Evolutionary conservation across 1,284 basidiomycete genomes (phyloP).

Genomic region (Ganoderma lucidum): DNA sequence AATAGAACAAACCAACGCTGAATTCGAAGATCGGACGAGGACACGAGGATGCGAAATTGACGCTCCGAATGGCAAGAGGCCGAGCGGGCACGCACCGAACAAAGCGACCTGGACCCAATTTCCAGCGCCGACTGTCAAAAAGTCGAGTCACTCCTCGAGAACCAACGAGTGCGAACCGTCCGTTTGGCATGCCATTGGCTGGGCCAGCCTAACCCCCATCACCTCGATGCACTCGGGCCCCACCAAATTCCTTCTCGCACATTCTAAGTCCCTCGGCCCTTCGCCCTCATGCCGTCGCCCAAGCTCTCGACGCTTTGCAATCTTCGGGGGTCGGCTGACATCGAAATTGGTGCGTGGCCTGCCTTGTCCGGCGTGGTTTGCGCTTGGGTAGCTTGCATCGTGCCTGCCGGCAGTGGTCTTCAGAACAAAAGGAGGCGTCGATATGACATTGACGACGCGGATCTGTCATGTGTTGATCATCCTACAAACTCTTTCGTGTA

Average conservation of each 20-base stretch:
- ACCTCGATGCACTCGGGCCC: background rate
- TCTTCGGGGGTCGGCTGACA: background rate
- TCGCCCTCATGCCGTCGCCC: background rate
- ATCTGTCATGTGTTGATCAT: background rate
- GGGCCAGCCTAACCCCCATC: background rate
- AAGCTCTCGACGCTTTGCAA: background rate
- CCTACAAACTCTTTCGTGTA: background rate
- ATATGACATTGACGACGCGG: background rate
- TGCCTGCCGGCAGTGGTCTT: background rate
- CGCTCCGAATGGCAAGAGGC: background rate
- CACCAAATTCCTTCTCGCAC: background rate
- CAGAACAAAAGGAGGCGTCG: background rate
- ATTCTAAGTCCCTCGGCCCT: background rate
- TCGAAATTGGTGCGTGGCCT: background rate
- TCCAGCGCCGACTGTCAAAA: background rate
- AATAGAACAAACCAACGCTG: background rate
- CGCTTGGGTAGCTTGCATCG: background rate
- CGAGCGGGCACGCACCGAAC: background rate
- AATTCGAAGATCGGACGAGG: background rate
- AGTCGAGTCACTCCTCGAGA: background rate
- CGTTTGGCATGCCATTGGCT: background rate
- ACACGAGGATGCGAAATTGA: background rate
- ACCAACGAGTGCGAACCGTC: background rate
- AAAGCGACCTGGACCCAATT: background rate
- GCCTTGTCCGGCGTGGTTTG: conserved; percentile 1